A percentile compares a stretch with the other conserved stretches of the same genome.
Evolutionary conservation across 2,329 filamentous ascomycete genomes (phyloP).

Genomic region (Clathrospora elynae): DNA sequence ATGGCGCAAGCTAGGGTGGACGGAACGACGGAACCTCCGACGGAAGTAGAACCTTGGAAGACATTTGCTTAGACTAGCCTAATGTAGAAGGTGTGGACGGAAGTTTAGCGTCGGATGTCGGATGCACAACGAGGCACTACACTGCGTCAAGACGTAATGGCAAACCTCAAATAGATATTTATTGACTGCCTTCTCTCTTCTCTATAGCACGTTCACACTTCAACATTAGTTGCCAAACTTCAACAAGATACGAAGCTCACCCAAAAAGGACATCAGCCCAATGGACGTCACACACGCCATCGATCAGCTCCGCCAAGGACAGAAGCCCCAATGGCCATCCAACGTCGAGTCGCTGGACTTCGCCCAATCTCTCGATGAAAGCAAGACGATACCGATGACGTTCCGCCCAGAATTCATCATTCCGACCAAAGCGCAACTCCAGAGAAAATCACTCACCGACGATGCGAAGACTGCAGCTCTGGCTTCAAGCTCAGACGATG

Average conservation of each 20-base stretch:
- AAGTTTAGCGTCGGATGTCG: constrained; percentile 9
- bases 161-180: constrained; percentile 11
- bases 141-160: constrained; percentile 19
- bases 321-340: constrained; percentile 36
- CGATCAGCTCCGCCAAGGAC: constrained; percentile 34
- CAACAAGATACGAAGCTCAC: not conserved
- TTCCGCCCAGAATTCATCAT: constrained; percentile 73
- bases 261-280: constrained; percentile 8
- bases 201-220: constrained; percentile 3
- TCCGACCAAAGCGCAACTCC: constrained; percentile 73
- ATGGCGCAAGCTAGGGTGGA: too few species aligned
- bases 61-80: too few species aligned
- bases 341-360: constrained; percentile 32
- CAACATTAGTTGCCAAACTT: not conserved
- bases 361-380: constrained; percentile 35
- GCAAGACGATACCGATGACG: constrained; percentile 42
- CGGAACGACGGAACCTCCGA: constrained; percentile 6
- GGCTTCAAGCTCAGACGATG: constrained; percentile 46
- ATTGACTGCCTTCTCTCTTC: not conserved
- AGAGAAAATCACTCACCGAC: constrained; percentile 59
- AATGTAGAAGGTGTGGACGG: constrained; percentile 24
- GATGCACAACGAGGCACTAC: constrained; percentile 11
- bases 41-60: constrained; percentile 1
- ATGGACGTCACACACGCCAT: constrained; percentile 36
- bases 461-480: constrained; percentile 36